Base-by-base conservation (phyloP, 768 basidiomycete species). In the Sarcomyxa edulis region DNA sequence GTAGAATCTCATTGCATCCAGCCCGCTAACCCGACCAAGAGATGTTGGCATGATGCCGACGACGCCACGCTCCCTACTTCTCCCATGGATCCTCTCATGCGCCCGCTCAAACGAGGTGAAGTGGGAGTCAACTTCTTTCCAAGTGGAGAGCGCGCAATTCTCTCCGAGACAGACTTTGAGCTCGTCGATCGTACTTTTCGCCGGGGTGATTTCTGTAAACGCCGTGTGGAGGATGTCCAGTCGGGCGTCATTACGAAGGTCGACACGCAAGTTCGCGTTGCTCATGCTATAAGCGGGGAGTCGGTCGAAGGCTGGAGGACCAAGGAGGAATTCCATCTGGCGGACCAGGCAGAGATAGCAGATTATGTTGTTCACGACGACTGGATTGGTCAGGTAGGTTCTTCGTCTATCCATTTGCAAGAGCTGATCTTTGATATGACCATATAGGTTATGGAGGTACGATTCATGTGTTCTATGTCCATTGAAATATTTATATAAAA, bases 11-110 rank as follows among this genome's bases (percentile, higher is more conserved):
- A 32, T 35, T 23, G 9, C 29, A 8, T 37, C 18, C 22, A 25
- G 40, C 34, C 12, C 29, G 18, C 29, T 37, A 8, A 46, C 22
- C 37, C 8, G 29, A 20, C 3, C 29, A n/a, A 93, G 90, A 77
- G 87, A 61, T 88, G 83, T 51, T 93, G 90, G 91, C 83, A 88
- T 45, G 88, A 92, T 55, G 78, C 81, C 7, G 89, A 93, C 47
- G 87, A 89, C 43, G 54, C 76, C 10, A 71, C 69, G 22, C 61
- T 68, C 3, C 55, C 62, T 19, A 60, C 64, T 24, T 58, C 59
- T 12, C 51, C 68, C 39, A 48, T 66, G 28, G 85, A 91, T 58
- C 84, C 86, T 9, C 67, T 91, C 37, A 77, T 88, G 71, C 72
- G 89, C 32, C 78, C 81, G 7, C 72, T 93, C 15, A 52, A 69